Evolutionary conservation across 176 grass and related monocot genomes (phyloP).

Genomic region (Oropetium thomaeum): DNA sequence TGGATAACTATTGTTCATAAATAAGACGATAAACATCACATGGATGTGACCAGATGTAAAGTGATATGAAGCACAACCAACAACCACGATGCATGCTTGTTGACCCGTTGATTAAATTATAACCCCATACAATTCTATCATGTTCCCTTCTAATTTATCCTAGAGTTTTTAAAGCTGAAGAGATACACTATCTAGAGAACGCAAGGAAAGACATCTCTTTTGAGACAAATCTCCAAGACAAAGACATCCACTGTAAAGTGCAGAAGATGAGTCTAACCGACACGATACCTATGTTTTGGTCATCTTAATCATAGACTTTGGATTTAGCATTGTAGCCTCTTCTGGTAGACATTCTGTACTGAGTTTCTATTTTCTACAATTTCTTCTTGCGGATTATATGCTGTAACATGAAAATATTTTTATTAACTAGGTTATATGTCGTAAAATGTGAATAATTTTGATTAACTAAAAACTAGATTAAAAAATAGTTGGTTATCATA

Average conservation of each 20-base stretch:
- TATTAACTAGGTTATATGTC: too few species aligned
- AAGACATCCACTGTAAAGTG: conserved; percentile 30
- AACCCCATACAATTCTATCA: not conserved
- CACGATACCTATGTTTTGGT: conserved; percentile 1
- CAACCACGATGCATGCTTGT: not conserved
- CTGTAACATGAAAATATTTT: too few species aligned
- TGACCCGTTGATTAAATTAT: not conserved
- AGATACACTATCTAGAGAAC: conserved; percentile 4
- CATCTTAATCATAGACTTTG: not conserved
- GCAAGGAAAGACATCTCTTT: conserved; percentile 1
- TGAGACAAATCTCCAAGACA: conserved; percentile 37
- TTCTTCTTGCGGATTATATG: too few species aligned
- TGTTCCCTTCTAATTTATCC: not conserved
- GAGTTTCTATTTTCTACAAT: not conserved
- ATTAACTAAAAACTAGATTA: too few species aligned
- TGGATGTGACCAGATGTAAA: not conserved
- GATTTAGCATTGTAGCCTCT: not conserved
- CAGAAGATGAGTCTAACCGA: conserved; percentile 22
- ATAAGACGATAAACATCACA: not conserved
- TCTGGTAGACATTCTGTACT: not conserved
- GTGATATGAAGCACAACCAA: not conserved
- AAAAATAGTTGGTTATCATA: too few species aligned
- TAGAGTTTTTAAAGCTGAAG: not conserved
- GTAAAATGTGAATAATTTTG: not conserved
- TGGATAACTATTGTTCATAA: not conserved